Conservation (phyloP, 495 filamentous ascomycete genomes). For the Tetracladium marchalianum region DNA sequence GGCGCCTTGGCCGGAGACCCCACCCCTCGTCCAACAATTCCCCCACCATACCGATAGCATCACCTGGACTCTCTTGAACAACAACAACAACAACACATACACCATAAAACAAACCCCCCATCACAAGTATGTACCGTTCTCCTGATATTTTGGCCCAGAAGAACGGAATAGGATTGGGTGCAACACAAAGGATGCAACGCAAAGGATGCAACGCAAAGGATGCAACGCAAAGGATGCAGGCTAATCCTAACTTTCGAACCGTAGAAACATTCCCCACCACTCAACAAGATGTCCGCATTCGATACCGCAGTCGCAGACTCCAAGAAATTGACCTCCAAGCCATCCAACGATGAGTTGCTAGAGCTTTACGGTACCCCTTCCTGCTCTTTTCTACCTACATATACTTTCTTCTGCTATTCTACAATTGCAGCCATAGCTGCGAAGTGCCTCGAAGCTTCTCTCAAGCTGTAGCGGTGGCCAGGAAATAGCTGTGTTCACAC, state of each 20-base stretch:
- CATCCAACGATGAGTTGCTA: slow-evolving; percentile 45
- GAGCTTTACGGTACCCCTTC: slow-evolving; percentile 21
- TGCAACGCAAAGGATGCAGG: neutral
- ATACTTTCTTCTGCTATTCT: slow-evolving; percentile 1
- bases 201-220: no score
- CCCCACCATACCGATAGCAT: no score
- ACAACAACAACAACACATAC: neutral
- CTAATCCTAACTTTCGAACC: slow-evolving; percentile 21
- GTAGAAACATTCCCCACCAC: slow-evolving; percentile 18
- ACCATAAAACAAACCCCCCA: no score
- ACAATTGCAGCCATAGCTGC: neutral
- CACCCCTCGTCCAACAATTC: no score
- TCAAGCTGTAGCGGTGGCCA: no score
- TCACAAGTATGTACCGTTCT: no score
- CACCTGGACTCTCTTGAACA: neutral
- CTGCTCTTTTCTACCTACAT: neutral
- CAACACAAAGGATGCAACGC: no score
- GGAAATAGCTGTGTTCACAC: no score
- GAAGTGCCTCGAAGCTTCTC: no score
- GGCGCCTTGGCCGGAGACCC: no score
- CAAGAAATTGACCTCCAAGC: slow-evolving; percentile 54
- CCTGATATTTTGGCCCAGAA: no score
- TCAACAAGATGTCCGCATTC: slow-evolving; percentile 27
- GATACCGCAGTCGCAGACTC: slow-evolving; percentile 51
- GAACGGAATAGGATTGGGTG: no score